Percentiles rank a stretch among this genome's conserved stretches.
These are phyloP conservation scores for Desmodesmus armatus DNA, from an alignment of 139 green algal genomes.

Conservation along the genomic window DNA sequence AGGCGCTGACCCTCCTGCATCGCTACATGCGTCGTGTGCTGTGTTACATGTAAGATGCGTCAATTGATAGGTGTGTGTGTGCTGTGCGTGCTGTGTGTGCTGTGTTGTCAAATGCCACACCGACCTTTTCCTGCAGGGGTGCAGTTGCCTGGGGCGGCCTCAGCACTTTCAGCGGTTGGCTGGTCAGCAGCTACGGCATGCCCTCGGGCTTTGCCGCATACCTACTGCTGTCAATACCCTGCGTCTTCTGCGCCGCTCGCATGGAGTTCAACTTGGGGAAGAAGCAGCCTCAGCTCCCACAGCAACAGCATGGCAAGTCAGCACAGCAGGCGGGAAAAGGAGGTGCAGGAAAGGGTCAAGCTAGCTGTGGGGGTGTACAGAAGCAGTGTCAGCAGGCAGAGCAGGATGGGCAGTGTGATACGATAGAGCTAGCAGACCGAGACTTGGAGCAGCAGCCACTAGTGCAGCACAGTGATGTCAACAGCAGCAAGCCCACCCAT, in stretches of 20 bases:
- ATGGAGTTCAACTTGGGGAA: not conserved
- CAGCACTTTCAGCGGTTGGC: constrained; percentile 39
- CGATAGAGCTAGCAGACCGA: not conserved
- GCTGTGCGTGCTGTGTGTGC: not conserved
- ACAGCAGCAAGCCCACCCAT: not conserved
- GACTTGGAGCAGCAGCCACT: not conserved
- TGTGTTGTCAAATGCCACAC: not conserved
- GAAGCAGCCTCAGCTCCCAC: not conserved
- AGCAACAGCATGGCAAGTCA: not conserved
- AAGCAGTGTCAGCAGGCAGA: not conserved
- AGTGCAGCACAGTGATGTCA: not conserved
- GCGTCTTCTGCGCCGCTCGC: constrained; percentile 22
- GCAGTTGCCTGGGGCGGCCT: constrained; percentile 62
- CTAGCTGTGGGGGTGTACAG: not conserved
- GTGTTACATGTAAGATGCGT: too few relatives aligned
- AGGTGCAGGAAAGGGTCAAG: not conserved
- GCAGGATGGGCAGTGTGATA: not conserved
- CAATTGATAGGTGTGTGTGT: too few relatives aligned
- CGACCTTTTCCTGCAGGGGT: constrained; percentile 39
- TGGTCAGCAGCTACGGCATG: constrained; percentile 45
- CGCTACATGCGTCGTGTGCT: too few relatives aligned
- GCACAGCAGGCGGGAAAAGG: not conserved
- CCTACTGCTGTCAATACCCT: constrained; percentile 44
- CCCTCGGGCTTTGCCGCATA: constrained; percentile 46
- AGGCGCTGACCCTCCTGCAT: too few relatives aligned